Conservation (phyloP, 345 rosid genomes). For the Jatropha curcas region DNA sequence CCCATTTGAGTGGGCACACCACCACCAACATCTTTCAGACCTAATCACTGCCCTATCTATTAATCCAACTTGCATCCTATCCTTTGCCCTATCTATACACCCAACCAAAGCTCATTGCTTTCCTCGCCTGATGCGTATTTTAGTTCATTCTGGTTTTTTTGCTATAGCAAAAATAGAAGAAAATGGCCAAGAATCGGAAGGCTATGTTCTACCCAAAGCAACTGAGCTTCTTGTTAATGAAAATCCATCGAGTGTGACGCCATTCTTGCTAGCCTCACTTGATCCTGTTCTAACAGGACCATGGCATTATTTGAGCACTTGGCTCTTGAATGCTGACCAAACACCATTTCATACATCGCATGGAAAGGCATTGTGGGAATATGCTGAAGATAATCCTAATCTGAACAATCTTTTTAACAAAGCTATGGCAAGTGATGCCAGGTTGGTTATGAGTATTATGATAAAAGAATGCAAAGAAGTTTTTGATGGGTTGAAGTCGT, state of each 20-base stretch:
- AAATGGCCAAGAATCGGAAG: conserved; percentile 13
- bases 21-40: too few relatives aligned
- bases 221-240: conserved; percentile 15
- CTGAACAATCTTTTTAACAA: conserved; percentile 19
- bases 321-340: conserved; percentile 20
- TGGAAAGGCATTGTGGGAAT: conserved; percentile 29
- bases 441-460: conserved; percentile 1
- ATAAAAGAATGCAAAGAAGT: conserved; percentile 17
- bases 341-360: conserved; percentile 16
- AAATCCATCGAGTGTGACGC: conserved; percentile 19
- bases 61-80: too few relatives aligned
- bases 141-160: conserved; percentile 20
- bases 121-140: conserved; percentile 19
- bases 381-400: neutral
- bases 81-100: conserved; percentile 2
- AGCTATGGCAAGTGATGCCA: conserved; percentile 14
- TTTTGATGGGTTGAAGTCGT: conserved; percentile 28
- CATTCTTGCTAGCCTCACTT: conserved; percentile 17
- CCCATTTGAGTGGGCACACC: too few relatives aligned
- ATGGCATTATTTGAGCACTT: conserved; percentile 11
- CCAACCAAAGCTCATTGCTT: neutral
- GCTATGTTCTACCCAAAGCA: conserved; percentile 13
- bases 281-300: conserved; percentile 12
- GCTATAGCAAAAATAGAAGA: neutral
- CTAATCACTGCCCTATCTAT: too few relatives aligned